A percentile compares a stretch with the other conserved stretches of the same genome.
Evolutionary conservation across 2,329 filamentous ascomycete genomes (phyloP).

Genomic region (Hypoxylon sp.): DNA sequence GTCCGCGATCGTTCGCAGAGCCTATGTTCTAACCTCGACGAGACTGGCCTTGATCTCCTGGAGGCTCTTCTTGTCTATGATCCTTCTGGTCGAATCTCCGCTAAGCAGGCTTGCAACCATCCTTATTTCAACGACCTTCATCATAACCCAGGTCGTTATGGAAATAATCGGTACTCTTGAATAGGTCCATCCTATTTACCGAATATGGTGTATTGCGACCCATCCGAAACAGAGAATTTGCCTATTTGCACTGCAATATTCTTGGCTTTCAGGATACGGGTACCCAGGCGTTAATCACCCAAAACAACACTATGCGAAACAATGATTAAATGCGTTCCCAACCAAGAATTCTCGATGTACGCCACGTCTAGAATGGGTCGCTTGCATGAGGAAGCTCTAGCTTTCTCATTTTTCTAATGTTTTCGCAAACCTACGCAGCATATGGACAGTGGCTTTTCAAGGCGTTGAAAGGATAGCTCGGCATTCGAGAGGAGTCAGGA

Average conservation of each 20-base stretch:
- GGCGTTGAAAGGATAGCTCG: constrained; percentile 40
- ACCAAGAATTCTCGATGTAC: constrained; percentile 21
- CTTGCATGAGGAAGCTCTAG: constrained; percentile 18
- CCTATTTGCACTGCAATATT: constrained; percentile 45
- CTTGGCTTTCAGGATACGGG: constrained; percentile 51
- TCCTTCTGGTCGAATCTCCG: constrained; percentile 87
- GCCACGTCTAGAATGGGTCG: constrained; percentile 28
- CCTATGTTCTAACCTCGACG: constrained; percentile 81
- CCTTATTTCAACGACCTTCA: constrained; percentile 77
- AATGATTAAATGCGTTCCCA: constrained; percentile 23
- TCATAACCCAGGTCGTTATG: constrained; percentile 41
- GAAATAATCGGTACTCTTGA: constrained; percentile 46
- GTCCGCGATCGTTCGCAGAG: constrained; percentile 75
- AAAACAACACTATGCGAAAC: constrained; percentile 23
- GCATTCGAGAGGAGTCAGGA: constrained; percentile 43
- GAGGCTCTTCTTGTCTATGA: constrained; percentile 86
- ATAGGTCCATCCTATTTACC: constrained; percentile 7
- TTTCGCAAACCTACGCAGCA: constrained; percentile 41
- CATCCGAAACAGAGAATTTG: constrained; percentile 38
- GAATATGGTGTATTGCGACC: constrained; percentile 15
- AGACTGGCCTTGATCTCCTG: constrained; percentile 76
- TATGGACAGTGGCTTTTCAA: constrained; percentile 40
- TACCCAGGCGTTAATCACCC: constrained; percentile 30
- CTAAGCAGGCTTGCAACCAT: constrained; percentile 88
- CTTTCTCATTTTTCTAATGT: constrained; percentile 39